These are phyloP conservation scores for Paraphoma chrysanthemicola DNA, from an alignment of 2,329 filamentous ascomycete species.

Conservation along the genomic window DNA sequence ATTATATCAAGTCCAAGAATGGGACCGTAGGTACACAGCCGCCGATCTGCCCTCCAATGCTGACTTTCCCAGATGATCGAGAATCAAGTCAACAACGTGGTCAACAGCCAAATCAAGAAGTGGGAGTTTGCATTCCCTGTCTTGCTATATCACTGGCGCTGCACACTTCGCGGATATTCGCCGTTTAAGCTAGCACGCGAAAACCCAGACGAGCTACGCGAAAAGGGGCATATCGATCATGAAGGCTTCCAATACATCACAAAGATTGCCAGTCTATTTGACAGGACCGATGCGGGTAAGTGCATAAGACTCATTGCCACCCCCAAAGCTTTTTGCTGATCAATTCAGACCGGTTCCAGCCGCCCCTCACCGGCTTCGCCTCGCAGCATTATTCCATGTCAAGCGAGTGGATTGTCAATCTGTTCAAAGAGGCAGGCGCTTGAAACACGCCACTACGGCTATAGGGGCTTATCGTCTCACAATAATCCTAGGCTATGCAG, in stretches of 20 bases:
- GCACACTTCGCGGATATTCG: constrained; percentile 37
- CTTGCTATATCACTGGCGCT: constrained; percentile 43
- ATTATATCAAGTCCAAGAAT: constrained; percentile 44
- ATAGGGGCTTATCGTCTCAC: no score
- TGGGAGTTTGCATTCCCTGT: constrained; percentile 44
- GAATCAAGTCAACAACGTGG: constrained; percentile 41
- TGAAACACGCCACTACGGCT: constrained; percentile 8
- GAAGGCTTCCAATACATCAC: constrained; percentile 41
- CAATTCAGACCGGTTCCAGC: constrained; percentile 35
- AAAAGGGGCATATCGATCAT: constrained; percentile 37
- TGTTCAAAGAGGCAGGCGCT: constrained; percentile 42
- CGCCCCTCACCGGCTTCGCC: constrained; percentile 35
- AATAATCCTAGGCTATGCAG: no score
- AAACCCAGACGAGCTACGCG: constrained; percentile 42
- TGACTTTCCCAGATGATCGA: constrained; percentile 36
- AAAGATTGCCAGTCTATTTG: constrained; percentile 32
- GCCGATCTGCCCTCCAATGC: neutral
- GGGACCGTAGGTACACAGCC: constrained; percentile 37
- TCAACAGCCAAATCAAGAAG: constrained; percentile 41
- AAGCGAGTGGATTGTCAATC: constrained; percentile 42
- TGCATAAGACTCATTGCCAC: neutral
- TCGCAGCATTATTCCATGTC: constrained; percentile 32
- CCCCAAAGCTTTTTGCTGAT: constrained; percentile 10
- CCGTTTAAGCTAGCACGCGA: constrained; percentile 45
- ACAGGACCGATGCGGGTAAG: constrained; percentile 35